Base-by-base conservation (phyloP, 441 rosid genomes). In the Sinapis alba region DNA sequence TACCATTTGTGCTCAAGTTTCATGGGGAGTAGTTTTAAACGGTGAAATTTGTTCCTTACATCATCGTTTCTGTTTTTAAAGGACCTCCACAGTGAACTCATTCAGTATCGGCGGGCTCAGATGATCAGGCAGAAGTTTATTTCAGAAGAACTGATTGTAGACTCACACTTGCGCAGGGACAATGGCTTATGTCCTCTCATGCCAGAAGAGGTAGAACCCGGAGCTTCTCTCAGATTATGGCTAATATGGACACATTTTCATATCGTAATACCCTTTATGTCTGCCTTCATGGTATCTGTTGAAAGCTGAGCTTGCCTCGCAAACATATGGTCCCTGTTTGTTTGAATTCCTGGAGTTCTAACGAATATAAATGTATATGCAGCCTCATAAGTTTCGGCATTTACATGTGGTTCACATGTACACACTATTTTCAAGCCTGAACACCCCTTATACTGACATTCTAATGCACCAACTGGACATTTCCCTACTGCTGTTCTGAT, bases 41-140 rank as follows among this genome's bases (percentile, higher is more conserved):
- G 19, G 8, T 66, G 50, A 36, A 34, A 13, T 18, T 13, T 60
- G 65, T 45, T 83, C 69, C 76, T 79, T 73, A 71, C 45, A 34
- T 24, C 65, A 79, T 53, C 50, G 0, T 62, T 75, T 75, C 73
- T 70, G 45, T 60, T 72, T 58, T 71, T 69, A 38, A 80, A 93
- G 99, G 98, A 93, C 83, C 80, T 96, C 78, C 98, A 91, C 85
- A 83, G 94, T 78, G 97, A 93, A 76, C 97, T 96, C 78, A 89
- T 91, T 68, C 98, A 93, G 74, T 85, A 87, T 79, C 88, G 87
- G 71, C 90, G 99, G 85, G 91, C 89, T 32, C 90, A 89, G 78
- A 79, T 97, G 98, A 94, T 97, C 80, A 91, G 83, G 84, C 90
- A 81, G 73, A 94, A 86, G 76, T 73, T 97, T 74, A 67, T 94